A percentile compares a stretch with the other conserved stretches of the same genome.
phyloP scores from a whole-genome alignment of 1,284 basidiomycete genomes.

The Puccinia brachypodii region DNA sequence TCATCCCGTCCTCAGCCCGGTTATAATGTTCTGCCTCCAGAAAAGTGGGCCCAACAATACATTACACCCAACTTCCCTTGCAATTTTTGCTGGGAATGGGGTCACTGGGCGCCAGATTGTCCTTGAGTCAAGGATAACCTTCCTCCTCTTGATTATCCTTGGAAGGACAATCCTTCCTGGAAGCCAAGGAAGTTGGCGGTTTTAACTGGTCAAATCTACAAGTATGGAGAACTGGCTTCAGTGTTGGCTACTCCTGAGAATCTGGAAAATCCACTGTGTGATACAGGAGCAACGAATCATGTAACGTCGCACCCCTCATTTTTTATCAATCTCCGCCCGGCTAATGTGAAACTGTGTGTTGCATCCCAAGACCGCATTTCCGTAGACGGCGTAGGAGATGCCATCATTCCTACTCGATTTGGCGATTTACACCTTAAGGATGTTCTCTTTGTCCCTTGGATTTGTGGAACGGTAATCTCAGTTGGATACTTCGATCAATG shows the following conservation, averaged over 20 bases:
- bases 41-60: not conserved
- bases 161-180: not conserved
- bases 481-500: not conserved
- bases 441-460: not conserved
- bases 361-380: not conserved
- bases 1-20: too few species aligned
- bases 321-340: not conserved
- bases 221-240: not conserved
- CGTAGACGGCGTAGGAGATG: not conserved
- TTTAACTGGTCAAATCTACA: not conserved
- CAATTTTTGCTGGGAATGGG: not conserved
- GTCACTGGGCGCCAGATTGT: not conserved
- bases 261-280: not conserved
- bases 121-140: not conserved
- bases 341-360: not conserved
- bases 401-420: not conserved
- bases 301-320: not conserved
- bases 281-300: not conserved
- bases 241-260: not conserved
- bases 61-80: not conserved
- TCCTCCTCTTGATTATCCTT: not conserved
- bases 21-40: too few species aligned
- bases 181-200: not conserved
- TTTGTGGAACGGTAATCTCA: not conserved
- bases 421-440: not conserved